These are phyloP conservation scores for Zygotorulaspora sp. DNA, from an alignment of 805 yeast genomes.

Conservation along the genomic window DNA sequence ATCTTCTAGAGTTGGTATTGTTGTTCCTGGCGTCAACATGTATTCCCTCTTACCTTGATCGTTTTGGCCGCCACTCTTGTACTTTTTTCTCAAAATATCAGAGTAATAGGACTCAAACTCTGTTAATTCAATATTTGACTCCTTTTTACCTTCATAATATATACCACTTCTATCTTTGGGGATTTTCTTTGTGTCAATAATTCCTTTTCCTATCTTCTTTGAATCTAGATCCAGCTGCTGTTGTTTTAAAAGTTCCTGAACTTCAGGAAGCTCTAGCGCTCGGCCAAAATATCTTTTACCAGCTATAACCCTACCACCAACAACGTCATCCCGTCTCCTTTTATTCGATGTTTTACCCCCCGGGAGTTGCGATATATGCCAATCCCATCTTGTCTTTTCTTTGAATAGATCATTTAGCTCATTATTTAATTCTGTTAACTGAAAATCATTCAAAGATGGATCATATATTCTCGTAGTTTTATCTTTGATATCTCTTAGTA, in stretches of 20 bases:
- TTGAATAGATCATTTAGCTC: conserved; percentile 58
- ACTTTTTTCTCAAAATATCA: conserved; percentile 9
- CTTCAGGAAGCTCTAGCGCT: conserved; percentile 77
- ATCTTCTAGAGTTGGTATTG: conserved; percentile 37
- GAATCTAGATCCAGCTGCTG: conserved; percentile 27
- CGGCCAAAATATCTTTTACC: conserved; percentile 79
- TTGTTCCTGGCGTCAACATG: conserved; percentile 1
- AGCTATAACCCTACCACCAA: conserved; percentile 34
- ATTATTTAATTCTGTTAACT: conserved; percentile 71
- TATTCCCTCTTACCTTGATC: background rate
- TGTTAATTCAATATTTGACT: conserved; percentile 2
- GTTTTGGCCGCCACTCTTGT: conserved; percentile 15
- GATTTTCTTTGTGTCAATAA: conserved; percentile 8
- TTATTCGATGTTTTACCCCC: conserved; percentile 47
- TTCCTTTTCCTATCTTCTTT: conserved; percentile 17
- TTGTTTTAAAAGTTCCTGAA: conserved; percentile 43
- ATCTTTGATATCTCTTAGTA: conserved; percentile 58
- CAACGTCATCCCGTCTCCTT: conserved; percentile 19
- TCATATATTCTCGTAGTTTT: conserved; percentile 64
- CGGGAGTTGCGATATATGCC: conserved; percentile 53
- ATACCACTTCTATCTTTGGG: conserved; percentile 9
- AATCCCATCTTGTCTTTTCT: conserved; percentile 76
- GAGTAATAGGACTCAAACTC: conserved; percentile 19
- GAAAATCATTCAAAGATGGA: conserved; percentile 49
- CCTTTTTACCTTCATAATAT: conserved; percentile 5